Percentiles rank a stretch among this genome's conserved stretches.
These are phyloP conservation scores for Linnemannia hyalina DNA, from an alignment of 192 early-diverging fungal species.

Conservation along the genomic window DNA sequence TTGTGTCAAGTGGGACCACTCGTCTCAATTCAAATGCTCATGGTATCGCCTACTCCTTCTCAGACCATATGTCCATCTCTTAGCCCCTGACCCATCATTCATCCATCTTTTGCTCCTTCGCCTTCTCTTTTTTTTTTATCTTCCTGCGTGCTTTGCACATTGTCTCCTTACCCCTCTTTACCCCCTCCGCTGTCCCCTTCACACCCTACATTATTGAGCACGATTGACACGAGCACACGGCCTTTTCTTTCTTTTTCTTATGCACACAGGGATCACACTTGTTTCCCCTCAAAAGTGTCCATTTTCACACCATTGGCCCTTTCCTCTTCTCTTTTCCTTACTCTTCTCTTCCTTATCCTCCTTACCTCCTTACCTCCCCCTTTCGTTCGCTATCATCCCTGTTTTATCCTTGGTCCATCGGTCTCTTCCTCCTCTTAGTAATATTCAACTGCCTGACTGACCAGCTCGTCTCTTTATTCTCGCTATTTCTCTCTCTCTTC, in stretches of 20 bases:
- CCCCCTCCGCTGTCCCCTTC: not conserved
- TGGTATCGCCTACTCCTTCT: not conserved
- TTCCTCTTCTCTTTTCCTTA: not conserved
- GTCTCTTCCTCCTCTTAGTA: not conserved
- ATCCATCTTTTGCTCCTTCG: not conserved
- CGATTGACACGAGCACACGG: conserved; percentile 6
- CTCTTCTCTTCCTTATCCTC: not conserved
- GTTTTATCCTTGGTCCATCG: not conserved
- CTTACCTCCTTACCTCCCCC: not conserved
- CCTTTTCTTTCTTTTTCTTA: not conserved
- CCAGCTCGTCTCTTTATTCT: not conserved
- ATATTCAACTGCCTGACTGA: not conserved
- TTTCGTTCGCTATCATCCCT: not conserved
- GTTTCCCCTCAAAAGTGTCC: not conserved
- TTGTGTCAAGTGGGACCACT: not conserved
- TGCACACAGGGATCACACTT: not conserved
- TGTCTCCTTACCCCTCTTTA: not conserved
- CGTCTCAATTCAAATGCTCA: not conserved
- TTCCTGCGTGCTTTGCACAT: not conserved
- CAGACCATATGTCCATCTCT: not conserved
- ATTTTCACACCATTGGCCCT: not conserved
- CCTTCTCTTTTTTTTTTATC: not conserved
- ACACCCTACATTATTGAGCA: not conserved
- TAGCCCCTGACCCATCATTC: conserved; percentile 4
- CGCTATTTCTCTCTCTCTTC: not conserved